Evolutionary conservation across 2,329 filamentous ascomycete species (phyloP).

Genomic region (Ascosphaera apis): DNA sequence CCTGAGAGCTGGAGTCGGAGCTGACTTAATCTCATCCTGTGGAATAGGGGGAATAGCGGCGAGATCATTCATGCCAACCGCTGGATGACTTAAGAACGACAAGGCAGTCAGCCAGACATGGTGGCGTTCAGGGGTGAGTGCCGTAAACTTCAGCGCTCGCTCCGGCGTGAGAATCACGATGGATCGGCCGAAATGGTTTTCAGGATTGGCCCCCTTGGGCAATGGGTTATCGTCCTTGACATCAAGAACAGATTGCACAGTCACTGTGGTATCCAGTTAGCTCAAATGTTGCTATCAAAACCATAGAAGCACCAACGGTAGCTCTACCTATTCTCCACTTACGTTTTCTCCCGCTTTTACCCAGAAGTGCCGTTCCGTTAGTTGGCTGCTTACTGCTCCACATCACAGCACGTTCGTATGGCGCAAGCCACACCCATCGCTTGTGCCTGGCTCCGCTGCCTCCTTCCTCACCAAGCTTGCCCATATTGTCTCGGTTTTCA

Average conservation of each 20-base stretch:
- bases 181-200: constrained; percentile 59
- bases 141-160: constrained; percentile 86
- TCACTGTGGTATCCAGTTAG: constrained; percentile 36
- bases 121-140: constrained; percentile 59
- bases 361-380: constrained; percentile 65
- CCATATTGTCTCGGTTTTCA: constrained; percentile 20
- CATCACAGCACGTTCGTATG: constrained; percentile 85
- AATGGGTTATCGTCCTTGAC: constrained; percentile 82
- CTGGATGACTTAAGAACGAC: constrained; percentile 82
- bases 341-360: constrained; percentile 88
- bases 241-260: constrained; percentile 87
- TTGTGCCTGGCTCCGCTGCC: constrained; percentile 55
- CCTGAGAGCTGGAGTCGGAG: constrained; percentile 25
- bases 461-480: constrained; percentile 38
- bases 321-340: constrained; percentile 23
- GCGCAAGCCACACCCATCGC: constrained; percentile 95
- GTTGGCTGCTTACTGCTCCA: constrained; percentile 97
- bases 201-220: constrained; percentile 40
- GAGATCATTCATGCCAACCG: constrained; percentile 56
- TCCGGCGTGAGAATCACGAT: constrained; percentile 88
- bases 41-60: constrained; percentile 33
- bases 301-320: not conserved
- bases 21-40: constrained; percentile 13
- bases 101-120: constrained; percentile 87
- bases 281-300: constrained; percentile 4